Evolutionary conservation across 1,139 yeast species (phyloP).

Genomic region (Lodderomyces theae): DNA sequence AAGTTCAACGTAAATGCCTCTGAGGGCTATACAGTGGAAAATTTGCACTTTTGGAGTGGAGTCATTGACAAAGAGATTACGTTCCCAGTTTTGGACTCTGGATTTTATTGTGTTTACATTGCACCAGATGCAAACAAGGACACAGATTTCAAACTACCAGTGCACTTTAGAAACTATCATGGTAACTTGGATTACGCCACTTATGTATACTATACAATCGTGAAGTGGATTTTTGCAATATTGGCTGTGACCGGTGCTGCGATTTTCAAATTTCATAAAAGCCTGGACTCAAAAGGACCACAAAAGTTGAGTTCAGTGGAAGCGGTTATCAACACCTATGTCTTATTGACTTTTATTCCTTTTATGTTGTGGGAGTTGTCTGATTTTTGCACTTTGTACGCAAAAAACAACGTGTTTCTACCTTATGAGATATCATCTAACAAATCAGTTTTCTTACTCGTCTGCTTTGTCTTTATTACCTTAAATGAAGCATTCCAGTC

Average conservation of each 20-base stretch:
- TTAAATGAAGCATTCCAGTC: conserved; percentile 9
- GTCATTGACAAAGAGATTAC: conserved; percentile 9
- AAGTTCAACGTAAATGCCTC: conserved; percentile 10
- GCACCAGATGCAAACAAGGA: conserved; percentile 18
- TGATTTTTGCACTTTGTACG: conserved; percentile 14
- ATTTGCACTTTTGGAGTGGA: conserved; percentile 11
- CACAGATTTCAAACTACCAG: conserved; percentile 18
- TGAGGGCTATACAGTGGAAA: conserved; percentile 7
- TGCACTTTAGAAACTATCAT: conserved; percentile 23
- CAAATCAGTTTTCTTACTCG: no score
- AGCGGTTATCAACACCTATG: conserved; percentile 30
- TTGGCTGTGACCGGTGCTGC: conserved; percentile 19
- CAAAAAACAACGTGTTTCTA: no score
- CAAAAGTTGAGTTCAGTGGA: conserved; percentile 31
- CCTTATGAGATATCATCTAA: no score
- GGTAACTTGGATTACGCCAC: conserved; percentile 28
- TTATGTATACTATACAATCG: conserved; percentile 21
- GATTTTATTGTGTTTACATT: conserved; percentile 35
- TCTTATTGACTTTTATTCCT: conserved; percentile 31
- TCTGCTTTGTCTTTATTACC: no score
- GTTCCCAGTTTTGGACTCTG: conserved; percentile 23
- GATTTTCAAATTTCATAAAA: conserved; percentile 26
- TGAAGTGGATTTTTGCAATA: conserved; percentile 17
- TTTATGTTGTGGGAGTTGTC: conserved; percentile 15
- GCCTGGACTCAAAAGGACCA: conserved; percentile 29